Evolutionary conservation across 306 rosid genomes (phyloP), one percentile per base, ranked within the genome.

Genomic region (Quercus rubra): DNA sequence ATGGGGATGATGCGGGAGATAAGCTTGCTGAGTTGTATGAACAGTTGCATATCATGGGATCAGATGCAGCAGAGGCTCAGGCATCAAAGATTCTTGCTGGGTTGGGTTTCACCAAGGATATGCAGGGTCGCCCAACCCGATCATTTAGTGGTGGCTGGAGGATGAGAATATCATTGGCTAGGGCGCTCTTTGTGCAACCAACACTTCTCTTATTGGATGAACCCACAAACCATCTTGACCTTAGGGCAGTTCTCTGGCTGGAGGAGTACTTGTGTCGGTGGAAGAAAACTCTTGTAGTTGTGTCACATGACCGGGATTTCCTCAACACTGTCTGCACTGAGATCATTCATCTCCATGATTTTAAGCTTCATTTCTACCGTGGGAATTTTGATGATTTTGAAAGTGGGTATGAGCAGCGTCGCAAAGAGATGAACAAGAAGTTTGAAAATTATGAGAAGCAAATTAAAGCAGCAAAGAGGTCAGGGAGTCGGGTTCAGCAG

Each of bases 121-220:
- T 92, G 94, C 97, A 90, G 71, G 88, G 80, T 58, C 91, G 91
- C 7, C 87, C 87, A 3, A 91, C 94, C 46, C 89, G 89, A 30
- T 92, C 97, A 73, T 90, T 90, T 72, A 92, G 92, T 78, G 97
- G 97, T 75, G 94, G 93, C 68, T 86, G 90, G 94, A 86, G 92
- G 74, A 90, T 90, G 92, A 90, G 94, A 81, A 86, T 88, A 75
- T 88, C 94, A 67, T 78, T 92, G 78, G 94, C 94, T 33, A 85
- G 94, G 75, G 94, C 91, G 41, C 93, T 92, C 70, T 92, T 92
- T 78, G 93, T 86, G 61, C 93, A 92, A 71, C 92, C 92, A 56
- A 92, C 94, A 18, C 90, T 90, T 55, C 77, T 92, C 54, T 78
- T 92, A 73, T 90, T 92, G 20, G 94, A 90, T 85, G 92, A 90